These are phyloP conservation scores for Pseudotsuga menziesii DNA, from an alignment of 75 land plant species.

Conservation along the genomic window DNA sequence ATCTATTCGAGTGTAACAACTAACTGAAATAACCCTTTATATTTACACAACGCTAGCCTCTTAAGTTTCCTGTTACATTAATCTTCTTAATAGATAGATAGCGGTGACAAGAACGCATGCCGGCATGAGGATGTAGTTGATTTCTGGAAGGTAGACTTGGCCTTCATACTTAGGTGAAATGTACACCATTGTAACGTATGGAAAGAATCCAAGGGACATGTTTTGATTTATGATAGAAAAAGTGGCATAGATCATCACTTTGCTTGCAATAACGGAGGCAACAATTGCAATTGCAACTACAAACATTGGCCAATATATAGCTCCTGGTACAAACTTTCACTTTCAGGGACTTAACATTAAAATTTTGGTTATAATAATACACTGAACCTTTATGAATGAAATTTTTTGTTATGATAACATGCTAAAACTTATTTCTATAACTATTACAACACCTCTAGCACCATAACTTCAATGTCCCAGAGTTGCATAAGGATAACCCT, in stretches of 20 bases:
- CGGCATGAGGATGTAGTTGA: conserved; percentile 52
- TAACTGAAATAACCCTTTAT: too few relatives aligned
- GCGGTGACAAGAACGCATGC: conserved; percentile 36
- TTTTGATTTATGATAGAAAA: conserved; percentile 57
- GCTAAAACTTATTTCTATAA: too few relatives aligned
- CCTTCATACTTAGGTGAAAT: conserved; percentile 51
- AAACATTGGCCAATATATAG: conserved; percentile 64
- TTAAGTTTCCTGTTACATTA: too few relatives aligned
- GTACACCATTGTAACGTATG: conserved; percentile 41
- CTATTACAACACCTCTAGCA: too few relatives aligned
- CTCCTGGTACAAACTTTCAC: conserved; percentile 15
- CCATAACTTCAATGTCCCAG: too few relatives aligned
- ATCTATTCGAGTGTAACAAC: too few relatives aligned
- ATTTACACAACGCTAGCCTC: too few relatives aligned
- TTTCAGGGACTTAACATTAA: too few relatives aligned
- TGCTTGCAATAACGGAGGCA: conserved; percentile 67
- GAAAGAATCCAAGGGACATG: conserved; percentile 50
- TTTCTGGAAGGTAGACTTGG: conserved; percentile 62
- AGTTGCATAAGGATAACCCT: too few relatives aligned
- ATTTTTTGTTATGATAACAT: too few relatives aligned
- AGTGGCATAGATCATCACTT: conserved; percentile 68
- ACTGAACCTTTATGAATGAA: too few relatives aligned
- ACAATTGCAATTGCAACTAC: conserved; percentile 44
- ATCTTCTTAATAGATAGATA: conserved; percentile 14
- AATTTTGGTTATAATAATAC: too few relatives aligned